Evolutionary conservation across 805 yeast genomes (phyloP).

Genomic region (Saccharomycopsis vini): DNA sequence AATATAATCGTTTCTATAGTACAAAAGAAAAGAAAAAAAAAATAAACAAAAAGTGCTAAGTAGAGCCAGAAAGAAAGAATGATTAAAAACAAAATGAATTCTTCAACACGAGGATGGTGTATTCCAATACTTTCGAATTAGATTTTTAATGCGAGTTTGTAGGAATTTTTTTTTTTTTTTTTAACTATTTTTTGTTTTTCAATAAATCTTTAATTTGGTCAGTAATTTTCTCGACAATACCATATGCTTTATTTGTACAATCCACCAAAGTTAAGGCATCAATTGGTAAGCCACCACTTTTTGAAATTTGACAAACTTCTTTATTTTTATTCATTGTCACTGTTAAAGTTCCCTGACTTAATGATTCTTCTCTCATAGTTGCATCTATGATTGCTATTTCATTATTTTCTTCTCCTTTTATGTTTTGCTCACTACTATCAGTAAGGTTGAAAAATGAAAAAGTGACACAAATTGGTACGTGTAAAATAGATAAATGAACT

Average conservation of each 20-base stretch:
- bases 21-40: too few species aligned
- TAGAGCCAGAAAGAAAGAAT: too few species aligned
- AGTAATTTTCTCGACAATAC: constrained; percentile 54
- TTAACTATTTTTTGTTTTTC: too few species aligned
- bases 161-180: too few species aligned
- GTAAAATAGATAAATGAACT: constrained; percentile 74
- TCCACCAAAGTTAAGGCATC: constrained; percentile 62
- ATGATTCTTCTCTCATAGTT: constrained; percentile 61
- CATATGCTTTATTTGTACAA: constrained; percentile 58
- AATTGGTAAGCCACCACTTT: constrained; percentile 83
- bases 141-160: too few species aligned
- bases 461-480: constrained; percentile 83
- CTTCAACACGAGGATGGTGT: too few species aligned
- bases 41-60: neutral
- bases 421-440: constrained; percentile 56
- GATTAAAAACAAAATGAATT: too few species aligned
- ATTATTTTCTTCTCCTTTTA: constrained; percentile 47
- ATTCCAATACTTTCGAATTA: too few species aligned
- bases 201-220: constrained; percentile 44
- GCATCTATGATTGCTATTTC: constrained; percentile 72
- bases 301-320: constrained; percentile 82
- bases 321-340: constrained; percentile 83
- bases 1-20: too few species aligned
- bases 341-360: constrained; percentile 72
- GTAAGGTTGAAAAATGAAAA: constrained; percentile 75